Evolutionary conservation across 441 rosid genomes (phyloP).

Genomic region (Hura crepitans): DNA sequence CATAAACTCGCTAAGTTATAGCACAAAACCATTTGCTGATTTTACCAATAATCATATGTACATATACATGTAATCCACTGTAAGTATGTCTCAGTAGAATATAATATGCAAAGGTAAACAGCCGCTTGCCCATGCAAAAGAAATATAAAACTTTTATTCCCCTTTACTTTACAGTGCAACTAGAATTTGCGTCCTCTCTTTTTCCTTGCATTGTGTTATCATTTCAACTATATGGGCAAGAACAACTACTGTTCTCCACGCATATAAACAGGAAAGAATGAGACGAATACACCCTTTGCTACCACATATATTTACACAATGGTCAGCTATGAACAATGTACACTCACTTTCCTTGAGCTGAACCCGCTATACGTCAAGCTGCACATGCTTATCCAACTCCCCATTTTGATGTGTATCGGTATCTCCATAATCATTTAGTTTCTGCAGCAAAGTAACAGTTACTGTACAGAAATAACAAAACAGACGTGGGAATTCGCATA

Average conservation of each 20-base stretch:
- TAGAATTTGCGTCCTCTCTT: constrained; percentile 14
- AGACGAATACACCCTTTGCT: constrained; percentile 34
- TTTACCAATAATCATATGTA: neutral
- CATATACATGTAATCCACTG: neutral
- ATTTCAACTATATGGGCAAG: constrained; percentile 8
- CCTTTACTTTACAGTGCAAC: neutral
- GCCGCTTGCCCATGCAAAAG: neutral
- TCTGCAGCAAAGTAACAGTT: constrained; percentile 30
- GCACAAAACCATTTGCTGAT: neutral
- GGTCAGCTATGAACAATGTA: constrained; percentile 20
- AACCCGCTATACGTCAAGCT: constrained; percentile 36
- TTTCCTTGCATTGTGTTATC: constrained; percentile 21
- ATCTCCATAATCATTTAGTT: constrained; percentile 28
- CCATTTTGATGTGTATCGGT: constrained; percentile 31
- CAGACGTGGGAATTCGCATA: too few relatives aligned
- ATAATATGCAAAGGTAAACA: neutral
- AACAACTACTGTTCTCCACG: constrained; percentile 27
- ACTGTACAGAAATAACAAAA: neutral
- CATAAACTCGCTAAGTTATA: neutral
- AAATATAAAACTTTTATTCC: neutral
- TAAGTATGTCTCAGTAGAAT: neutral
- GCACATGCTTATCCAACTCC: constrained; percentile 33
- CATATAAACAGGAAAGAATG: constrained; percentile 60
- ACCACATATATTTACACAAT: constrained; percentile 34
- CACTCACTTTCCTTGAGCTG: neutral